Base-by-base conservation (phyloP, 108 stramenopile genomes). In the Fistulifera solaris region DNA sequence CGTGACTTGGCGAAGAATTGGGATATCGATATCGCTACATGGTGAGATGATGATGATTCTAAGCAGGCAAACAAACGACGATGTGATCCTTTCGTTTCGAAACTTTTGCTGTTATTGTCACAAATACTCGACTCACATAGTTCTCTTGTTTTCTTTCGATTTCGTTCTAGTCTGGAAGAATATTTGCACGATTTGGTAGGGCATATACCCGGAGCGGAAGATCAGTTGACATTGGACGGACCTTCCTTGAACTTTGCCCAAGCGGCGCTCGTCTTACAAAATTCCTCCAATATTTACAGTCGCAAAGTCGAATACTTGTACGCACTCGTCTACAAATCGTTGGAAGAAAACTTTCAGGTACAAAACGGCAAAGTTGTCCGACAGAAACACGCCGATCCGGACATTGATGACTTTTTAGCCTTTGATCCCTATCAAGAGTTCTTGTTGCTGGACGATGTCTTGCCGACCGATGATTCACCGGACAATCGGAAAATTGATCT, bases 281-380 rank as follows among this genome's bases (percentile, higher is more conserved):
- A 82, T 35, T 83, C 87, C 5, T 80, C 73, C 0, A 49, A 66
- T 40, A 83, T 83, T 18, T 97, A 99, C 76, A 75, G 77, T 60
- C 85, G 88, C 25, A 99, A 99, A 61, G 96, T 97, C 14, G 96
- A 99, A 48, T 93, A 94, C 61, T 71, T 97, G 21, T 80, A 99
- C 70, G 58, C 71, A 18, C 80, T 96, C 13, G 94, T 94, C 22
- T 81, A 83, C 58, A 72, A 80, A 49, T 76, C 85, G 2, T 62
- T 95, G 19, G 63, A 93, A 26, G 77, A 39, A 48, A 40, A 49
- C 25, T 28, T 66, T 48, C 21, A 63, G 48, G 40, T 65, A 66
- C n/a, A 63, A 52, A 15, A 25, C 44, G 5, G n/a, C n/a, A 40
- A 58, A 52, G 5, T 23, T 52, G 41, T 48, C 56, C 31, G 22